Evolutionary conservation across 2,329 filamentous ascomycete species (phyloP).

Genomic region (Penicillium paneum): DNA sequence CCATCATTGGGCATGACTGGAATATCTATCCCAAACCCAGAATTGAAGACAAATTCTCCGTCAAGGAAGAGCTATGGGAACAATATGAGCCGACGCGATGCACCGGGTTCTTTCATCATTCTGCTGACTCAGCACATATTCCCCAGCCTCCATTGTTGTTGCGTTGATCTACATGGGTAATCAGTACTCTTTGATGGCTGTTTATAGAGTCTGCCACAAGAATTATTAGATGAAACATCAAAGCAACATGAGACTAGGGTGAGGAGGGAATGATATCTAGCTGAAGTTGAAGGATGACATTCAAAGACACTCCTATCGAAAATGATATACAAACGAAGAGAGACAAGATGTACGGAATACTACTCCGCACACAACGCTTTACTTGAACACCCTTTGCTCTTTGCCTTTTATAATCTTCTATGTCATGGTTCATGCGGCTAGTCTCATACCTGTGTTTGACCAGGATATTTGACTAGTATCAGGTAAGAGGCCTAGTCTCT

Average conservation of each 20-base stretch:
- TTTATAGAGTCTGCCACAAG: too few species aligned
- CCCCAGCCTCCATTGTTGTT: not conserved
- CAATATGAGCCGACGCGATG: conserved; percentile 5
- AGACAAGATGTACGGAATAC: too few species aligned
- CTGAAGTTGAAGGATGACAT: too few species aligned
- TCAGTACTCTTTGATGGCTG: not conserved
- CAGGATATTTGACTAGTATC: not conserved
- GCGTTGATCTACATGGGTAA: not conserved
- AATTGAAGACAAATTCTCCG: not conserved
- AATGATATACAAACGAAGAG: too few species aligned
- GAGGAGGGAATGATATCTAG: too few species aligned
- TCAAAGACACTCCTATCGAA: too few species aligned
- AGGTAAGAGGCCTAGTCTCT: too few species aligned
- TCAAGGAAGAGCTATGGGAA: conserved; percentile 5
- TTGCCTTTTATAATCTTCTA: not conserved
- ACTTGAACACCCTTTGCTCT: not conserved
- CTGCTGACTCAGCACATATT: conserved; percentile 8
- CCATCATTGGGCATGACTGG: conserved; percentile 17
- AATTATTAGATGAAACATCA: too few species aligned
- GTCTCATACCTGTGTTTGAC: not conserved
- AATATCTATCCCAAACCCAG: not conserved
- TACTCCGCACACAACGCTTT: not conserved
- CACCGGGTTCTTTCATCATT: conserved; percentile 1
- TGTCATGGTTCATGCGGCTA: not conserved
- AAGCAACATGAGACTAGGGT: too few species aligned